Base-by-base conservation (phyloP, 2,329 filamentous ascomycete genomes). In the Diaporthe aspalathi region DNA sequence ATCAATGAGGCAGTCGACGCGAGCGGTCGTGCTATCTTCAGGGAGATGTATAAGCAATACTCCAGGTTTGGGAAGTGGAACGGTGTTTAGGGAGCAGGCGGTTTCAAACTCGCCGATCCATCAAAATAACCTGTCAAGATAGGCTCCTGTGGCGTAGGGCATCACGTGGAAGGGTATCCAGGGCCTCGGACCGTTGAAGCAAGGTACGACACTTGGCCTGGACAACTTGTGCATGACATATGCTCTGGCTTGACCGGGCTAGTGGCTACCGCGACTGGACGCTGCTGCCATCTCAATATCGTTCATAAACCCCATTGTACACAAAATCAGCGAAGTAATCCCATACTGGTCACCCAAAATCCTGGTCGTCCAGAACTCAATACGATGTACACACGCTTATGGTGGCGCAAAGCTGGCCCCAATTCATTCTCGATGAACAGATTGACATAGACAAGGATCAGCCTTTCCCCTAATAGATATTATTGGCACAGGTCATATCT, bases 61-160 rank as follows among this genome's bases (percentile, higher is more conserved):
- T 83, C 84, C 77, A 88, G 85, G 79, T 91, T 90, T 82, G 89
- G 89, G 52, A 90, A 90, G 82, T 91, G 89, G 89, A 89, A 81
- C 66, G 88, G 88, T 43, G 84, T 90, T 29, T 89, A 83, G 79
- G 12, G n/a, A 17, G 53, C n/a, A 12, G n/a, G 52, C 5, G 14
- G 11, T 22, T 2, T 32, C 17, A 9, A 11, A 11, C 1, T 6
- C 3, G 3, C 27, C 20, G 8, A 32, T 8, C 5, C 6, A 9
- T 20, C 17, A 24, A 2, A 5, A 7, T 20, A 1, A 27, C 35
- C n/a, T 57, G 35, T 22, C 12, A 7, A n/a, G 54, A 22, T 5
- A 57, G 22, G 16, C 24, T 60, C 38, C 11, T 8, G 54, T 20
- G 5, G 14, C 22, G 7, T 17, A 5, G 47, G 47, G 27, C 1